Conservation (phyloP, 768 basidiomycete species). For the Phlebiopsis gigantea region DNA sequence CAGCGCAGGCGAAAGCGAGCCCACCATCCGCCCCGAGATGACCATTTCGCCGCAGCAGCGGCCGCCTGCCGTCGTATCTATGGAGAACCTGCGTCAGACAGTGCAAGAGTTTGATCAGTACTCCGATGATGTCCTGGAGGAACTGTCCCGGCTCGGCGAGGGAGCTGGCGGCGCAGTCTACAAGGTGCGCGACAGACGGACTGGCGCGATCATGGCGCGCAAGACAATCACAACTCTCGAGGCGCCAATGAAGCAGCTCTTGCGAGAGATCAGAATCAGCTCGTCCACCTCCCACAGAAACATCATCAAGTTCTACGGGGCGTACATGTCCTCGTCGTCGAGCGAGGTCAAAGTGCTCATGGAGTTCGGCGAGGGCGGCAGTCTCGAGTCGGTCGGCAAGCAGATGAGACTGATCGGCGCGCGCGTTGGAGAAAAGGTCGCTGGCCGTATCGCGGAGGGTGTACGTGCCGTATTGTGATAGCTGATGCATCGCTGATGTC, state of each 20-base stretch:
- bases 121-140: constrained; percentile 72
- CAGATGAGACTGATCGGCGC: constrained; percentile 75
- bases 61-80: constrained; percentile 19
- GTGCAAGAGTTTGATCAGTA: constrained; percentile 40
- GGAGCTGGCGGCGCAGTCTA: constrained; percentile 96
- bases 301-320: constrained; percentile 89
- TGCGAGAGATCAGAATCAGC: constrained; percentile 89
- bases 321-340: constrained; percentile 79
- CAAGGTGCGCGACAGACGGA: constrained; percentile 83
- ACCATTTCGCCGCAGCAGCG: constrained; percentile 34
- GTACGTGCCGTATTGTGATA: constrained; percentile 39
- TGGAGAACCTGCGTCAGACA: constrained; percentile 24
- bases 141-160: constrained; percentile 77
- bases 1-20: constrained; percentile 31
- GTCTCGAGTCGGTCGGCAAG: constrained; percentile 84
- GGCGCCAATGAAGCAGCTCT: constrained; percentile 87
- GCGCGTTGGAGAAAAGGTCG: constrained; percentile 81
- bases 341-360: constrained; percentile 95
- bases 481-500: constrained; percentile 10
- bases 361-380: constrained; percentile 86
- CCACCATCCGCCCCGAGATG: constrained; percentile 37
- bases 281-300: constrained; percentile 79
- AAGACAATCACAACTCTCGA: constrained; percentile 91
- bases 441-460: constrained; percentile 90
- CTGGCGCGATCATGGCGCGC: constrained; percentile 79